Base-by-base conservation (phyloP, 2,329 filamentous ascomycete genomes). In the Fusarium longipes region DNA sequence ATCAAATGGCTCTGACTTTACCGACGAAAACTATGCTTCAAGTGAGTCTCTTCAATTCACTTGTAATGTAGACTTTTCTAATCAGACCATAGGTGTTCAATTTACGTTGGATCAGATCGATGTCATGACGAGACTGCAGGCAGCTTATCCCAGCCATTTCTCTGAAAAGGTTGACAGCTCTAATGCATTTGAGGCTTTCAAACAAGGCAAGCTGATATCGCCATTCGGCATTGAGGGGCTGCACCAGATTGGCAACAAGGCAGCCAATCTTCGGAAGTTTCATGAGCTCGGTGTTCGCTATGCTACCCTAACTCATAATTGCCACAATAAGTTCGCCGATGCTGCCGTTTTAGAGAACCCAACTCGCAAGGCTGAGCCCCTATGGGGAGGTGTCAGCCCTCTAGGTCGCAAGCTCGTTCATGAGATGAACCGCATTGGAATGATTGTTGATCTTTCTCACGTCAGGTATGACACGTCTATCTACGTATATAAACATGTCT, bases 361-460 rank as follows among this genome's bases (percentile, higher is more conserved):
- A 2, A 70, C 82, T 15, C 74, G 80, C 69, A 78, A 81, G 77
- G 82, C 86, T 60, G 77, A 85, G 51, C 87, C 91, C 0, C 81
- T 85, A 56, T 92, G 89, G 87, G 81, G 85, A 51, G 95, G 95
- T 3, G 83, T 98, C 2, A 95, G 91, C 60, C 81, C 84, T 1
- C 84, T 84, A 2, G 95, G 95, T 6, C 85, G 87, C 50, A 76
- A 83, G 14, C 80, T 97, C 1, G 83, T 98, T 42, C 83, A 83
- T 33, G 95, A 98, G 81, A 97, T 98, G 94, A 98, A 97, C 77
- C 87, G 95, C 5, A 82, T 97, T 3, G 95, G 95, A 25, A 93
- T 97, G 89, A 88, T 97, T n/a, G 91, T 98, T 38, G 95, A 97
- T 75, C 83, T 97, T 33, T 86, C 91, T 8, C 95, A 97, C 77